A percentile compares a stretch with the other conserved stretches of the same genome.
phyloP scores from a whole-genome alignment of 2,329 filamentous ascomycete species.

The Gaeumannomyces sp. region DNA sequence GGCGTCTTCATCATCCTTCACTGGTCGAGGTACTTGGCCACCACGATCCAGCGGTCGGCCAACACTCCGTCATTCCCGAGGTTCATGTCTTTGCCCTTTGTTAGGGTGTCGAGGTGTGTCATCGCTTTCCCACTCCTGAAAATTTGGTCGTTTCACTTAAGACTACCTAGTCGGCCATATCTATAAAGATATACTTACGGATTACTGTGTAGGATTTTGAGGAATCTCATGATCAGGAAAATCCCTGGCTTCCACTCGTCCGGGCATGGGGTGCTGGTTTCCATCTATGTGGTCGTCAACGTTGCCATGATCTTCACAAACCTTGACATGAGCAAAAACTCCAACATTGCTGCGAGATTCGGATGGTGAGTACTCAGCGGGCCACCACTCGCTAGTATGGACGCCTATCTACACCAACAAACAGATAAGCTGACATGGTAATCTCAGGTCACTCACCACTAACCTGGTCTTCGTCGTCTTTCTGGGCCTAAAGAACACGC shows the following conservation, averaged over 20 bases:
- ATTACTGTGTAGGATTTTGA: conserved; percentile 12
- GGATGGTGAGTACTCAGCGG: conserved; percentile 24
- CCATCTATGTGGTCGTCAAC: conserved; percentile 26
- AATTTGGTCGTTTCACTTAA: not conserved
- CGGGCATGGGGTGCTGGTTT: conserved; percentile 26
- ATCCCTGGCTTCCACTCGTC: conserved; percentile 26
- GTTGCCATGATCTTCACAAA: conserved; percentile 23
- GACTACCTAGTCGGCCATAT: too few species aligned
- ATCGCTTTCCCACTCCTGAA: not conserved
- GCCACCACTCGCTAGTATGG: too few species aligned
- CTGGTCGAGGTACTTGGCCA: conserved; percentile 21
- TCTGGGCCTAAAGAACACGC: conserved; percentile 53
- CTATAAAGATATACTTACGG: not conserved
- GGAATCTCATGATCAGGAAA: conserved; percentile 25
- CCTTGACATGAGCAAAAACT: conserved; percentile 18
- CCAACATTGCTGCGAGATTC: conserved; percentile 21
- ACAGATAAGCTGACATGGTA: not conserved
- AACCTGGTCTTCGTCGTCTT: conserved; percentile 49
- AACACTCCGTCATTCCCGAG: conserved; percentile 5
- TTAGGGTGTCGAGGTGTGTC: conserved; percentile 20
- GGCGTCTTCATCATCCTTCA: conserved; percentile 25
- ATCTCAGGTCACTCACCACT: conserved; percentile 22
- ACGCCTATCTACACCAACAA: too few species aligned
- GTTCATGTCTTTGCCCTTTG: conserved; percentile 18
- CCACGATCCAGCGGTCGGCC: conserved; percentile 16